Base-by-base conservation (phyloP, 164 flowering plant genomes). In the Stephania yunnanensis region DNA sequence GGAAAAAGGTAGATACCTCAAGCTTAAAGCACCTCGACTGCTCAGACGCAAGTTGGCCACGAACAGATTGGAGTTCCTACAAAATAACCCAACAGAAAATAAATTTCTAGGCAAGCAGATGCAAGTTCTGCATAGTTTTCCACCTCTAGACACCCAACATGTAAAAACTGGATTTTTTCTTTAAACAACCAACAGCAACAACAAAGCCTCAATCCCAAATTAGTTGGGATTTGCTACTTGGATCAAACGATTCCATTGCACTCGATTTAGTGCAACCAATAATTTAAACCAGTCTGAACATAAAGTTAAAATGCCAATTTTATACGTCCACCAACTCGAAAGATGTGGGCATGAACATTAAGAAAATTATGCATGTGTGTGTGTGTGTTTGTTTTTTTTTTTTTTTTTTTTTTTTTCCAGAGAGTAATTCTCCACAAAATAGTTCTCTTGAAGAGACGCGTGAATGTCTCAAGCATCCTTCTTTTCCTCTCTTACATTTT, bases 1-100 rank as follows among this genome's bases (percentile, higher is more conserved):
- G n/a, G n/a, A 71, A 70, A 44, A 58, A 74, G 42, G 73, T 46
- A 73, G 74, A 65, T 77, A 93, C 99, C 99, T 94, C 99, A 69
- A 94, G 91, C 83, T 96, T 96, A 83, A 96, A 96, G 83, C 99
- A 91, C 82, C 99, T 89, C 1, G 99, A 96, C 81, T 96, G 99
- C 86, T 96, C 99, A 71, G 94, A 82, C 74, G 92, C 95, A 82
- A 96, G 99, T 78, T 89, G 98, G 71, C 93, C 87, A 71, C 98
- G 94, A 12, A 96, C 92, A 72, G 99, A 91, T 80, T 96, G 98
- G 70, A 96, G 99, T 83, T 96, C 99, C 99, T 96, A 80, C 76
- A 81, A 72, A 36, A 36, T 36, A 66, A 50, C 73, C 67, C 73
- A 78, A 12, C 46, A 65, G 15, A 75, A 25, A 63, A 64, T 65